Evolutionary conservation across 768 basidiomycete species (phyloP).

Genomic region (Hypsizygus marmoreus): DNA sequence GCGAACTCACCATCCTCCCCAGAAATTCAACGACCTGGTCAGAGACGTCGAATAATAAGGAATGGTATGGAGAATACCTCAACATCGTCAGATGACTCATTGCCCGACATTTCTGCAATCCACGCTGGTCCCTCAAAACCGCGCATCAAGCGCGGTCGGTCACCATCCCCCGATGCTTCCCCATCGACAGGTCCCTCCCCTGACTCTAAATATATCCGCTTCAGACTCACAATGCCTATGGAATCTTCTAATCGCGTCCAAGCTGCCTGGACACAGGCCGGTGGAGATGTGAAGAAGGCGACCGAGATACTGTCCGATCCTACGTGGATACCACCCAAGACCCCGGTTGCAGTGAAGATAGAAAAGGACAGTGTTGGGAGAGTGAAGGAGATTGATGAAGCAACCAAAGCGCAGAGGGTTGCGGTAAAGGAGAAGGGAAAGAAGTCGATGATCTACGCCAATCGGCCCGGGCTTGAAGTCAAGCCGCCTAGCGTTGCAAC

Average conservation of each 20-base stretch:
- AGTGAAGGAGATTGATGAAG: slow-evolving; percentile 74
- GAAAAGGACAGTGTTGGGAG: slow-evolving; percentile 52
- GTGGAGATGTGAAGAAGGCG: slow-evolving; percentile 63
- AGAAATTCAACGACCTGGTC: slow-evolving; percentile 53
- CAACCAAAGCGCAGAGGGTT: slow-evolving; percentile 63
- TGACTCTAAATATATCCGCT: slow-evolving; percentile 53
- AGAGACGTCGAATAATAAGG: slow-evolving; percentile 44
- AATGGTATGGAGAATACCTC: slow-evolving; percentile 45
- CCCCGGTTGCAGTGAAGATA: slow-evolving; percentile 21
- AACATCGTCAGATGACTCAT: slow-evolving; percentile 70
- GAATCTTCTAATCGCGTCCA: slow-evolving; percentile 46
- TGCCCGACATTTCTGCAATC: slow-evolving; percentile 47
- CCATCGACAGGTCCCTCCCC: slow-evolving; percentile 27
- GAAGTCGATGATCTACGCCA: slow-evolving; percentile 81
- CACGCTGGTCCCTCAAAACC: slow-evolving; percentile 47
- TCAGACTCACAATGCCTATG: slow-evolving; percentile 63
- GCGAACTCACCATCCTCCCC: slow-evolving; percentile 60
- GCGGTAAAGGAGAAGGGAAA: slow-evolving; percentile 76
- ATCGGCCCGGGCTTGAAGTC: slow-evolving; percentile 53
- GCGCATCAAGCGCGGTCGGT: slow-evolving; percentile 57
- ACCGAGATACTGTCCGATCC: slow-evolving; percentile 59
- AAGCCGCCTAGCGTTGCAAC: slow-evolving; percentile 38
- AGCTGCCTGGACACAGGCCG: slow-evolving; percentile 69
- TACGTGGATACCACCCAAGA: slow-evolving; percentile 46
- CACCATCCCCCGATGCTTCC: slow-evolving; percentile 30